Base-by-base conservation (phyloP, 768 basidiomycete genomes). In the Phanerochaete sordida region DNA sequence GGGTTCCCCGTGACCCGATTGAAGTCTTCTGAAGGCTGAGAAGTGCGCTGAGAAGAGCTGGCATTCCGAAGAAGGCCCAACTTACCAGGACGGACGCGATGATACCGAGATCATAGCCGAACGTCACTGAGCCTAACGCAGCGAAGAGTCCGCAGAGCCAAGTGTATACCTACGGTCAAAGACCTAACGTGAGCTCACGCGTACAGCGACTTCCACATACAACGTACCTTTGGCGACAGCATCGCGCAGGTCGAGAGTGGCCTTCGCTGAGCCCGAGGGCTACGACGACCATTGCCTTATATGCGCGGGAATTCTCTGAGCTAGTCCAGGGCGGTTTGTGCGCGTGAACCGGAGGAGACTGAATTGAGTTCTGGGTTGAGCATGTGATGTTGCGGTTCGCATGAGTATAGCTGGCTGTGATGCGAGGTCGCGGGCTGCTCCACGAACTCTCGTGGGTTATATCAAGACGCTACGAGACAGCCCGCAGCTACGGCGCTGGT, bases 61-160 rank as follows among this genome's bases (percentile, higher is more conserved):
- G 3, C 15, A 8, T n/a, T 19, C 35, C 37, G n/a, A n/a, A n/a
- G n/a, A n/a, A 35, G 19, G 15, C 11, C 12, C 11, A 24, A 35
- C n/a, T 56, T n/a, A 66, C 67, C 33, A 80, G 66, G 0, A 81
- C 76, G 0, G 78, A 77, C 2, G 81, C 80, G 30, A 82, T 81
- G 46, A 81, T 80, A 68, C 81, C 81, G 37, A 81, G 66, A 60
- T 81, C 80, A 72, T 81, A 82, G 49, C 79, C 80, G 60, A 80
- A 81, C 55, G 79, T 79, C 27, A 68, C 67, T 2, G 67, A 68
- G 8, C 67, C 65, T 11, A 66, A 48, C 7, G 67, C 65, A 12
- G 79, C 81, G 57, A 82, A 82, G 44, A 82, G 69, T 19, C 81
- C 81, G 61, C 80, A 82, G 1, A 82, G 69, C 79, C 79, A 82